These are phyloP conservation scores for Nicotiana sylvestris DNA, from an alignment of 257 asterid genomes.

Conservation along the genomic window DNA sequence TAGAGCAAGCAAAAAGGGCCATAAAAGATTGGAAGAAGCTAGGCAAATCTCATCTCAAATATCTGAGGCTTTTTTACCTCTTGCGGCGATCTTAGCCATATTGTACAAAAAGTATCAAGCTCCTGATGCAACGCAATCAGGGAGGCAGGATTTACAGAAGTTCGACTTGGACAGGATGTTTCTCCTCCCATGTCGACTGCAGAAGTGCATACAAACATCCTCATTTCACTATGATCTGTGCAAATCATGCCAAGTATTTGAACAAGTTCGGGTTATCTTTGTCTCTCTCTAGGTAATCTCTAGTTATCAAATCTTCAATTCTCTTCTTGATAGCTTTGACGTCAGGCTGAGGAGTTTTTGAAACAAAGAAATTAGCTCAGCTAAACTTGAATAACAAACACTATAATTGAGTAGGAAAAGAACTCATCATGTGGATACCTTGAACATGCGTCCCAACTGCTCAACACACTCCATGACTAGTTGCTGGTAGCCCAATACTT, in stretches of 20 bases:
- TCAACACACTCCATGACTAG: constrained; percentile 94
- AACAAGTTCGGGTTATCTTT: constrained; percentile 86
- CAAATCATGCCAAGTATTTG: constrained; percentile 86
- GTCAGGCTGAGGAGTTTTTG: constrained; percentile 57
- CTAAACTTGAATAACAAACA: not conserved
- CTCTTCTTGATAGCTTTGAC: constrained; percentile 97
- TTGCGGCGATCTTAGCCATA: constrained; percentile 1
- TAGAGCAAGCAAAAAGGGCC: not conserved
- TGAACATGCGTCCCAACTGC: constrained; percentile 95
- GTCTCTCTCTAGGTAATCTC: constrained; percentile 94
- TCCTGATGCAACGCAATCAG: constrained; percentile 10
- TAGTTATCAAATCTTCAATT: constrained; percentile 89
- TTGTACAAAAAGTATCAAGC: constrained; percentile 21
- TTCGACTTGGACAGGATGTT: not conserved
- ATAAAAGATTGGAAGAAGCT: not conserved
- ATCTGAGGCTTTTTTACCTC: not conserved
- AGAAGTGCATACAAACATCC: not conserved
- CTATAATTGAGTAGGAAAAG: not conserved
- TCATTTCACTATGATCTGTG: not conserved
- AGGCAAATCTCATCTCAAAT: not conserved
- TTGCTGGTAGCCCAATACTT: constrained; percentile 93
- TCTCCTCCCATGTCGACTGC: not conserved
- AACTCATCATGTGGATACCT: constrained; percentile 39
- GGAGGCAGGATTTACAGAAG: constrained; percentile 17
- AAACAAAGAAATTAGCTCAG: constrained; percentile 5